Evolutionary conservation across 345 rosid species (phyloP).

Genomic region (Gossypium thurberi): DNA sequence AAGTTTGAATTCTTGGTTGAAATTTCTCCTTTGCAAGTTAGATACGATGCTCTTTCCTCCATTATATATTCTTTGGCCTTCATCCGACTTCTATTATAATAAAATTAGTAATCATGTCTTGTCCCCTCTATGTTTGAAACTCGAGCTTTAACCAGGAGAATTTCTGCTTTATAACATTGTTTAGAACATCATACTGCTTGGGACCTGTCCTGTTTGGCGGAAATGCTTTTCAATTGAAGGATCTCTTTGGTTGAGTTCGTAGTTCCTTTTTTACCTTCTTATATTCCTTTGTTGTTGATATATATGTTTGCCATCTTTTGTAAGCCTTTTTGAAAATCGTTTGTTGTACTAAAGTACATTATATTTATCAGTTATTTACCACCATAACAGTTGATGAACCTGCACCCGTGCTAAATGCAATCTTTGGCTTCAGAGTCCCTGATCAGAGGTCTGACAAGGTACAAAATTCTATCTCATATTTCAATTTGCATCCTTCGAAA

Average conservation of each 20-base stretch:
- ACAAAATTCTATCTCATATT: not conserved
- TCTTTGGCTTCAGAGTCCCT: not conserved
- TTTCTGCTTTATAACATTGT: not conserved
- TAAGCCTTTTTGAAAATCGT: not conserved
- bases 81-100: too few species aligned
- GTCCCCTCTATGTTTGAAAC: too few species aligned
- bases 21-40: too few species aligned
- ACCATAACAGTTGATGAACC: slow-evolving; percentile 75
- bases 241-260: not conserved
- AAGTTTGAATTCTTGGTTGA: too few species aligned
- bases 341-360: not conserved
- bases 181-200: not conserved
- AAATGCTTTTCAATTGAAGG: not conserved
- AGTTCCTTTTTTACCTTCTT: not conserved
- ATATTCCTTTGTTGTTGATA: not conserved
- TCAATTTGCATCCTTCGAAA: not conserved
- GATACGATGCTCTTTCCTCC: too few species aligned
- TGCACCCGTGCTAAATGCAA: not conserved
- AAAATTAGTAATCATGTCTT: too few species aligned
- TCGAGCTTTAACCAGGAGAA: not conserved
- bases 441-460: slow-evolving; percentile 62
- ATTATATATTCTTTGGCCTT: too few species aligned
- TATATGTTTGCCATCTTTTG: not conserved
- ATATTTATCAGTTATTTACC: slow-evolving; percentile 49
- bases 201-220: not conserved